A percentile compares a stretch with the other conserved stretches of the same genome.
phyloP scores from a whole-genome alignment of 257 asterid species.

The Lavandula angustifolia region DNA sequence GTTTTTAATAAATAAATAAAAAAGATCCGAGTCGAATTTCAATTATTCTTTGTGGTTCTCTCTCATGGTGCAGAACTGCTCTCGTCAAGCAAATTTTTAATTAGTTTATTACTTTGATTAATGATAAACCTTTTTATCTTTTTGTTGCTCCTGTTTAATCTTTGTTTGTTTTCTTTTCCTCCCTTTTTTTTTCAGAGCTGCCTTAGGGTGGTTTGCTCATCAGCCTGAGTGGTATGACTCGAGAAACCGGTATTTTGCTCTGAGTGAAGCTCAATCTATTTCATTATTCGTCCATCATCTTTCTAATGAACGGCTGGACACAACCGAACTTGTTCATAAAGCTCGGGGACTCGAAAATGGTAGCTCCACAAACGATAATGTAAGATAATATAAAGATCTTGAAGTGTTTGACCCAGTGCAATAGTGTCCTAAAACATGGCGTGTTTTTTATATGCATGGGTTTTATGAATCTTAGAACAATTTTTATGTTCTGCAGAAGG shows the following conservation, averaged over 20 bases:
- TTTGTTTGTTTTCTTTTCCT: not conserved
- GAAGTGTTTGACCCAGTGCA: constrained; percentile 28
- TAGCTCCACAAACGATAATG: constrained; percentile 62
- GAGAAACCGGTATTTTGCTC: constrained; percentile 74
- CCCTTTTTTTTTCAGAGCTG: constrained; percentile 51
- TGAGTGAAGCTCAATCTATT: constrained; percentile 89
- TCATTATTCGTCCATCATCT: constrained; percentile 80
- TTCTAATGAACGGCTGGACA: constrained; percentile 60
- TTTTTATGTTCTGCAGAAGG: constrained; percentile 60
- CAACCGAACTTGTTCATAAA: constrained; percentile 59
- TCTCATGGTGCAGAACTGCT: constrained; percentile 15
- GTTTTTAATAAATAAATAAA: not conserved
- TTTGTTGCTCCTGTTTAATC: not conserved
- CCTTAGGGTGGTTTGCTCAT: constrained; percentile 94
- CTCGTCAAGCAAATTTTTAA: not conserved
- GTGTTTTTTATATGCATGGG: constrained; percentile 12
- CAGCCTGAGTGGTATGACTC: constrained; percentile 89
- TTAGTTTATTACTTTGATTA: not conserved
- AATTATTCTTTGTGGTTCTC: constrained; percentile 9
- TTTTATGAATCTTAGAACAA: constrained; percentile 26
- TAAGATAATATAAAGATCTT: constrained; percentile 46
- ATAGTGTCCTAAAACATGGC: constrained; percentile 18
- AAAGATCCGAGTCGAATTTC: not conserved
- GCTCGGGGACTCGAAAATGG: constrained; percentile 63
- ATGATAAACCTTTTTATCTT: not conserved